These are phyloP conservation scores for Geranium incanum DNA, from an alignment of 441 rosid genomes.

Conservation along the genomic window DNA sequence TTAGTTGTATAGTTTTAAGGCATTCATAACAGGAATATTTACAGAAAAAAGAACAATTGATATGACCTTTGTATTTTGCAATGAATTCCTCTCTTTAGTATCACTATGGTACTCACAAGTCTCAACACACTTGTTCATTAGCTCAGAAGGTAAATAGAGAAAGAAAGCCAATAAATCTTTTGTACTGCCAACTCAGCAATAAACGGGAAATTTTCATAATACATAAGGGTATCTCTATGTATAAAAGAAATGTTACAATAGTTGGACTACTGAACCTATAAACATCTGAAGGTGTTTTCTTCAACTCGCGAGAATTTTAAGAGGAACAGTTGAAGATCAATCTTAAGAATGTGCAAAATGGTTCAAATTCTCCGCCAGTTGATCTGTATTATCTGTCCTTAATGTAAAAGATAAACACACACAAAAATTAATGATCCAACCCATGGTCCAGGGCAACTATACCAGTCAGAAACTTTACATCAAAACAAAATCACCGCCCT, in stretches of 20 bases:
- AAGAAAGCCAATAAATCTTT: neutral
- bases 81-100: neutral
- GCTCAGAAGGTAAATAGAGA: neutral
- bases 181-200: neutral
- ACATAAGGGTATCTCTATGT: neutral
- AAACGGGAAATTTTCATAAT: neutral
- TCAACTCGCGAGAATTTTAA: neutral
- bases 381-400: neutral
- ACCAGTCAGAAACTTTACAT: neutral
- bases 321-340: neutral
- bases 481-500: neutral
- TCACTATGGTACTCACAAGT: neutral
- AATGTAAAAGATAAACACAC: neutral
- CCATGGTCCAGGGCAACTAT: too few relatives aligned
- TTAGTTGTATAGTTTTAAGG: neutral
- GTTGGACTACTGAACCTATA: neutral
- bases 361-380: neutral
- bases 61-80: neutral
- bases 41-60: too few relatives aligned
- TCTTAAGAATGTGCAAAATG: neutral
- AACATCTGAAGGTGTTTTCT: neutral
- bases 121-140: neutral
- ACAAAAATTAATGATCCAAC: too few relatives aligned
- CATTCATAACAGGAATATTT: neutral
- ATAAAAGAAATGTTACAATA: neutral